Evolutionary conservation across 140 eudicot genomes (phyloP).

Genomic region (Senecio squalidus): DNA sequence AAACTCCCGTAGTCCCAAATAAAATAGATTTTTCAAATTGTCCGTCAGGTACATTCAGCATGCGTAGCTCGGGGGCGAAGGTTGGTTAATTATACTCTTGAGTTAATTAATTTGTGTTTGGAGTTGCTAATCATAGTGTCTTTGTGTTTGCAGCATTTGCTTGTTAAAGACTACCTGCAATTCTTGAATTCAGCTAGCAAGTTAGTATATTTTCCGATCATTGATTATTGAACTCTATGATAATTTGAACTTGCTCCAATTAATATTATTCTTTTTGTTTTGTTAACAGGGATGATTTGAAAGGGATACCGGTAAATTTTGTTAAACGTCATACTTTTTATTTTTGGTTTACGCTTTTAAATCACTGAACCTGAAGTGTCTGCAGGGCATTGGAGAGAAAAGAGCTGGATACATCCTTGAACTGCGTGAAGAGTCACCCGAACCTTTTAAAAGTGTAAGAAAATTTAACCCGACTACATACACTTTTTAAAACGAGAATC

Average conservation of each 20-base stretch:
- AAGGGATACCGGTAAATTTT: conserved; percentile 48
- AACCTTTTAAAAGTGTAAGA: conserved; percentile 85
- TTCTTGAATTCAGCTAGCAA: conserved; percentile 80
- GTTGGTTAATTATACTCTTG: conserved; percentile 20
- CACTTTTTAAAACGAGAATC: no score
- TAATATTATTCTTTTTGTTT: conserved; percentile 6
- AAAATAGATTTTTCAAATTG: conserved; percentile 18
- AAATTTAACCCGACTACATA: not conserved
- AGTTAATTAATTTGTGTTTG: not conserved
- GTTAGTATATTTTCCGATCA: conserved; percentile 41
- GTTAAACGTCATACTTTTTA: not conserved
- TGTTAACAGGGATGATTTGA: conserved; percentile 66
- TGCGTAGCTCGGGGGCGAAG: conserved; percentile 62
- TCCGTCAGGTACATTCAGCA: conserved; percentile 50
- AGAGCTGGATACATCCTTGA: conserved; percentile 82
- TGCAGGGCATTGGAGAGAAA: conserved; percentile 88
- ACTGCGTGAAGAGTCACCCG: conserved; percentile 74
- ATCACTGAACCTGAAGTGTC: not conserved
- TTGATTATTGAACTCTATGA: no score
- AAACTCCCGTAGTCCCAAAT: conserved; percentile 47
- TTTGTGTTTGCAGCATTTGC: conserved; percentile 47
- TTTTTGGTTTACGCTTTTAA: not conserved
- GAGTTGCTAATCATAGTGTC: not conserved
- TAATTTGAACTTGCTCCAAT: no score
- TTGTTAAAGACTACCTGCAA: conserved; percentile 58